Percentiles rank a stretch among this genome's conserved stretches.
Conservation (phyloP, 192 early-diverging fungal genomes). For the Jimgerdemannia lactiflua region DNA sequence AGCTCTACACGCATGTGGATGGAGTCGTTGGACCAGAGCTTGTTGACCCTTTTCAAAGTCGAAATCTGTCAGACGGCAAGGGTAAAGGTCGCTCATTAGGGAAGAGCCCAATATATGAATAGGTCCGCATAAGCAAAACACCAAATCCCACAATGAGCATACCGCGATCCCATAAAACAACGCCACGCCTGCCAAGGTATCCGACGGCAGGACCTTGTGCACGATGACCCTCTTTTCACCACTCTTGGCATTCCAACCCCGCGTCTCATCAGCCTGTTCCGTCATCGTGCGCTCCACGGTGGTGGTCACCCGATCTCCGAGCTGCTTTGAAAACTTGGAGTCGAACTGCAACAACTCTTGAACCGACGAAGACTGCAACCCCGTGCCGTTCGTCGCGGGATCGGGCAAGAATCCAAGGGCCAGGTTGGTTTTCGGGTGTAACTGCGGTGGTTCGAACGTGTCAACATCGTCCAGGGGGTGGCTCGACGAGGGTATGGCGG, state of each 20-base stretch:
- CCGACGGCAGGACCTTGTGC: slow-evolving; percentile 31
- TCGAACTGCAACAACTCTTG: not conserved
- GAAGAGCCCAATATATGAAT: not conserved
- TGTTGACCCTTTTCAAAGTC: slow-evolving; percentile 43
- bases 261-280: not conserved
- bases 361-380: not conserved
- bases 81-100: not conserved
- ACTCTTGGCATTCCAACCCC: not conserved
- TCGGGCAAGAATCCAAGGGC: too few relatives aligned
- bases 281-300: not conserved
- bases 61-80: slow-evolving; percentile 22
- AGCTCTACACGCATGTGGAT: slow-evolving; percentile 48
- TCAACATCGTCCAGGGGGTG: not conserved
- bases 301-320: not conserved
- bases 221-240: slow-evolving; percentile 21
- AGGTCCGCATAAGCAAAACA: too few relatives aligned
- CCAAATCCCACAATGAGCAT: not conserved
- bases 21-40: slow-evolving; percentile 51
- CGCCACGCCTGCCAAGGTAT: slow-evolving; percentile 48
- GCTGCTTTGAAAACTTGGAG: not conserved
- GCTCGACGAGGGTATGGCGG: not conserved
- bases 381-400: not conserved
- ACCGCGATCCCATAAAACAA: slow-evolving; percentile 51
- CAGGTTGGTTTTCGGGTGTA: not conserved
- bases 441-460: not conserved